Evolutionary conservation across 306 rosid species (phyloP), one percentile per base, ranked within the genome.

Genomic region (Malus sylvestris): DNA sequence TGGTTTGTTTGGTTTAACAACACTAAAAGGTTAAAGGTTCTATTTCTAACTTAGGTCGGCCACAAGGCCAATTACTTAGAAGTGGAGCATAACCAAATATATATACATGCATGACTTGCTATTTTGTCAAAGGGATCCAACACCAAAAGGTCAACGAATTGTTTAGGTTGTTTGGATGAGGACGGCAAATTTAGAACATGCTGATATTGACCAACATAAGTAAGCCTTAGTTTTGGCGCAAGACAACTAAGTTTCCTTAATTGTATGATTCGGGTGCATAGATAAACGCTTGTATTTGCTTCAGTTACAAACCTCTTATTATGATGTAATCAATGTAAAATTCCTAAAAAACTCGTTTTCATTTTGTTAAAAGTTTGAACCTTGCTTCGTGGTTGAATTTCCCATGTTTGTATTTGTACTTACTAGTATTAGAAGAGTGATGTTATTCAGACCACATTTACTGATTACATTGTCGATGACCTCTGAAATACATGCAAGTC

Each of bases 71-170:
- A 16, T 23, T 45, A 68, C 71, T 76, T 25, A 35, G 40, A 70
- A 75, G 49, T 42, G 72, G 62, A 84, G 30, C 55, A 2, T 44
- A 59, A 67, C 78, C 79, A 77, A 53, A 80, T 32, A 29, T 7
- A 71, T 4, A 30, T 51, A 4, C 42, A 55, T 25, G 40, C 44
- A 45, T 69, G 77, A 68, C 89, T 77, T 77, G 63, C 18, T 22
- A 45, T 72, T 40, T 40, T 65, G 84, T 81, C 72, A 82, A 78
- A 72, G 72, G 51, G 58, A 14, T 62, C 46, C 32, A 68, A 13
- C 72, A 42, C 22, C 8, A 52, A 72, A 52, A 68, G 44, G 85
- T 88, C 84, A 83, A 83, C 81, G 45, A 69, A 20, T 64, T 46
- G 4, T 60, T 76, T 80, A 69, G 87, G 84, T 61, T 57, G 33